A percentile compares a stretch with the other conserved stretches of the same genome.
These are phyloP conservation scores for Nothomitra cinnamomea DNA, from an alignment of 2,329 filamentous ascomycete species.

Conservation along the genomic window DNA sequence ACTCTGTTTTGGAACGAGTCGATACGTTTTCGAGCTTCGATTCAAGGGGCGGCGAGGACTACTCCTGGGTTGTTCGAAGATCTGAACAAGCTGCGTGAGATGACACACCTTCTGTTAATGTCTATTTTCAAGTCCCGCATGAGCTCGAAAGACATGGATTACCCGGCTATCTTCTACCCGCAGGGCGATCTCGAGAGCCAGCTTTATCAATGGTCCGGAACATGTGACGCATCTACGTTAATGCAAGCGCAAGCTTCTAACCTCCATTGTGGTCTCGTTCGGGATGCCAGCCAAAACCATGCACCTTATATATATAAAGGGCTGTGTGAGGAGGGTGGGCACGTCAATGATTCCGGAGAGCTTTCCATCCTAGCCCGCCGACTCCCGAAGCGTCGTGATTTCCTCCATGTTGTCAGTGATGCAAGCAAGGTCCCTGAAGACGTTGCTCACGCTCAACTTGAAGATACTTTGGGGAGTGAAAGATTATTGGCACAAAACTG, in stretches of 20 bases:
- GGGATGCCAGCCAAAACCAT: background rate
- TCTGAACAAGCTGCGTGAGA: background rate
- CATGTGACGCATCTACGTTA: background rate
- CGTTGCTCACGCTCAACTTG: conserved; percentile 1
- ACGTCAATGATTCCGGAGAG: conserved; percentile 3
- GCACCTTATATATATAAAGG: conserved; percentile 3
- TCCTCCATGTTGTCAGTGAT: conserved; percentile 16
- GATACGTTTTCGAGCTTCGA: conserved; percentile 11
- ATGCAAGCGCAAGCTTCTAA: background rate
- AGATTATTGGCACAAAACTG: conserved; percentile 7
- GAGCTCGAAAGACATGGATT: conserved; percentile 6
- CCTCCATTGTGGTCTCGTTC: conserved; percentile 2
- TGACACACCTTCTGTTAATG: conserved; percentile 5
- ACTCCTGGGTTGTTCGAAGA: background rate
- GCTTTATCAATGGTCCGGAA: background rate
- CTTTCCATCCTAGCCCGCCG: conserved; percentile 15
- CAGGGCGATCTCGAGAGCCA: background rate
- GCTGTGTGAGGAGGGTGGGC: background rate
- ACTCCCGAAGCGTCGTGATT: conserved; percentile 20
- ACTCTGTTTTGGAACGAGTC: conserved; percentile 18
- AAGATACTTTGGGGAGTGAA: conserved; percentile 5
- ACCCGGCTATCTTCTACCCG: conserved; percentile 10
- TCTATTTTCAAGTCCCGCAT: conserved; percentile 10
- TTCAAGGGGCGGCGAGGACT: background rate
- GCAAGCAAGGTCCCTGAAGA: conserved; percentile 10